These are phyloP conservation scores for Colletotrichum brevisporum DNA, from an alignment of 2,329 filamentous ascomycete genomes.

Conservation along the genomic window DNA sequence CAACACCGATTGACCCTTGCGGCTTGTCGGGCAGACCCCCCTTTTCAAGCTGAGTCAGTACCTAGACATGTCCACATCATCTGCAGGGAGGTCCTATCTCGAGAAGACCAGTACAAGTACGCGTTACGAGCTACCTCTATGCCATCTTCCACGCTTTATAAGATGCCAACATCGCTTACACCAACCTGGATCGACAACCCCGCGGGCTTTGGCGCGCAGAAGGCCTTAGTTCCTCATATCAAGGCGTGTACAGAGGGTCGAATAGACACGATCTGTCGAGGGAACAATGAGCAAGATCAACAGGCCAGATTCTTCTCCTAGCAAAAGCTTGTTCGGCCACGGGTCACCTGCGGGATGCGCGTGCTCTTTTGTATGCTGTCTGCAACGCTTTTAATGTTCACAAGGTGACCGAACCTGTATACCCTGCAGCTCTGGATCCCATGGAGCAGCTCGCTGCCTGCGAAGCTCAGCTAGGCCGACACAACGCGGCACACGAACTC, in stretches of 20 bases:
- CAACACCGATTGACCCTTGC: no score
- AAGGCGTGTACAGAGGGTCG: not conserved
- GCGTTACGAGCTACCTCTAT: not conserved
- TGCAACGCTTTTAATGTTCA: not conserved
- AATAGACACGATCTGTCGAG: not conserved
- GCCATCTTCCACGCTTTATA: not conserved
- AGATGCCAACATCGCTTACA: not conserved
- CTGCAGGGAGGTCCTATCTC: constrained; percentile 9
- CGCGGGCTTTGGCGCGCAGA: not conserved
- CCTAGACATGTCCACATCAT: not conserved
- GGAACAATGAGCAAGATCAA: not conserved
- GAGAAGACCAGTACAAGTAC: not conserved
- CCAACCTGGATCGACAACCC: constrained; percentile 5
- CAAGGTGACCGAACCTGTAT: no score
- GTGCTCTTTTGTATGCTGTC: not conserved
- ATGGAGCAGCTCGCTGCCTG: not conserved
- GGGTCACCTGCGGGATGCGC: not conserved
- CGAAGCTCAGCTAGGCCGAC: not conserved
- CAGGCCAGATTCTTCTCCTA: not conserved
- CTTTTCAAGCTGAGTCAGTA: no score
- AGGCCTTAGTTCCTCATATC: constrained; percentile 6
- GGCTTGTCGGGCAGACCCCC: no score
- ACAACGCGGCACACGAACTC: not conserved
- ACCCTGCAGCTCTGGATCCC: no score
- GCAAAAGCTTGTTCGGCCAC: constrained; percentile 3